Evolutionary conservation across 1,284 basidiomycete genomes (phyloP).

Genomic region (Sphagnurus paluster): DNA sequence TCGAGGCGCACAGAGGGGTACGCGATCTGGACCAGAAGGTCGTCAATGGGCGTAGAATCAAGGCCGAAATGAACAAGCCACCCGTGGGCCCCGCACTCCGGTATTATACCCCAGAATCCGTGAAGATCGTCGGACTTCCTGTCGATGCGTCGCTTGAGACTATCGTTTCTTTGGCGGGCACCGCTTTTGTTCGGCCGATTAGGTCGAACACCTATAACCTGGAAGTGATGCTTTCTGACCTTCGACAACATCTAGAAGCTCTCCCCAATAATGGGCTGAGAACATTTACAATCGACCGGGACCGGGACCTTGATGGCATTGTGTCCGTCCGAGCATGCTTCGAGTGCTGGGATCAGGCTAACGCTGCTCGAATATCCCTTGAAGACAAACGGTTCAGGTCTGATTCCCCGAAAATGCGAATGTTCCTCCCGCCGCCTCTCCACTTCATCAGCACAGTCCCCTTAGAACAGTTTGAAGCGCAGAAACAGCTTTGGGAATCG

Average conservation of each 20-base stretch:
- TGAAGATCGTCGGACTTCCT: conserved; percentile 37
- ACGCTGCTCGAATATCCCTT: conserved; percentile 34
- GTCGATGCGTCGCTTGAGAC: conserved; percentile 14
- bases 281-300: conserved; percentile 17
- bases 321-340: conserved; percentile 41
- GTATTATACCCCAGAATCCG: conserved; percentile 27
- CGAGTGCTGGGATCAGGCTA: conserved; percentile 45
- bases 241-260: conserved; percentile 12
- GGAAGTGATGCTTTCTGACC: no score
- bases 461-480: conserved; percentile 47
- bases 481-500: conserved; percentile 47
- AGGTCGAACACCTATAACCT: conserved; percentile 20
- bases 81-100: conserved; percentile 24
- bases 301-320: conserved; percentile 24
- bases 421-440: conserved; percentile 44
- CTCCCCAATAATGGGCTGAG: conserved; percentile 12
- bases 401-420: conserved; percentile 30
- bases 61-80: conserved; percentile 39
- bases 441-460: conserved; percentile 48
- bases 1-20: conserved; percentile 28
- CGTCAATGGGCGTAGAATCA: conserved; percentile 40
- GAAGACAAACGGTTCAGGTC: conserved; percentile 23
- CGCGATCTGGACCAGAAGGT: conserved; percentile 32
- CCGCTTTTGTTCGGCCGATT: conserved; percentile 16
- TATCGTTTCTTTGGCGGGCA: conserved; percentile 17